Evolutionary conservation across 1,284 basidiomycete species (phyloP).

Genomic region (Ustilago xerochloae): DNA sequence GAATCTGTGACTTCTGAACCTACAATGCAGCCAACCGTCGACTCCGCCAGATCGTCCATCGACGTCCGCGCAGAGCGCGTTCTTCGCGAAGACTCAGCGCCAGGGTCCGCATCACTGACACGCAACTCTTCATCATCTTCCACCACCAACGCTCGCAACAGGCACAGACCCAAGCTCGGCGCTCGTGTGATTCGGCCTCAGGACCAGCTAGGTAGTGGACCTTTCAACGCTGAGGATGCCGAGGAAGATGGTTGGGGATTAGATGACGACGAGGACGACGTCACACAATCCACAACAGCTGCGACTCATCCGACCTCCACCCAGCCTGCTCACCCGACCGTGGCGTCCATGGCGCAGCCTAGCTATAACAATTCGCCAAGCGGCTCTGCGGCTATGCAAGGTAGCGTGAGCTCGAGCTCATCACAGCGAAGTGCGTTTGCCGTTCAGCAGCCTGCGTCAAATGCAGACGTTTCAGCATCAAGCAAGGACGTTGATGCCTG

Average conservation of each 20-base stretch:
- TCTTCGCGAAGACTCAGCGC: conserved; percentile 13
- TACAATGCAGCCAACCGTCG: background rate
- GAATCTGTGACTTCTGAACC: background rate
- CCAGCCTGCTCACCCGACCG: conserved; percentile 9
- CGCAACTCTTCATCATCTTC: conserved; percentile 41
- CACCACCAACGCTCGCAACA: conserved; percentile 16
- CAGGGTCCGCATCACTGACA: conserved; percentile 20
- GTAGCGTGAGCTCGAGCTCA: conserved; percentile 31
- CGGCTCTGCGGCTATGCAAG: conserved; percentile 26
- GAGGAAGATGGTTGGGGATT: conserved; percentile 55
- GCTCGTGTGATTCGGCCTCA: conserved; percentile 51
- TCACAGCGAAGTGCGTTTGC: conserved; percentile 33
- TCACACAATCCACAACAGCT: background rate
- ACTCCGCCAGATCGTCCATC: conserved; percentile 15
- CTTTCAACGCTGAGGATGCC: conserved; percentile 49
- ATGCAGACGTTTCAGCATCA: background rate
- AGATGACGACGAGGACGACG: conserved; percentile 48
- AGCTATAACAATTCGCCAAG: conserved; percentile 19
- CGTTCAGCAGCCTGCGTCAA: conserved; percentile 7
- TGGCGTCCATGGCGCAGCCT: conserved; percentile 15
- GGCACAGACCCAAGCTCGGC: conserved; percentile 44
- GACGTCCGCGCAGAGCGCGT: conserved; percentile 17
- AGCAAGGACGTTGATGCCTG: conserved; percentile 47
- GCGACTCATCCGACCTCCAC: background rate
- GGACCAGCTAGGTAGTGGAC: conserved; percentile 59